A percentile compares a stretch with the other conserved stretches of the same genome.
phyloP scores from a whole-genome alignment of 1,284 basidiomycete species.

The Baeospora myosura region DNA sequence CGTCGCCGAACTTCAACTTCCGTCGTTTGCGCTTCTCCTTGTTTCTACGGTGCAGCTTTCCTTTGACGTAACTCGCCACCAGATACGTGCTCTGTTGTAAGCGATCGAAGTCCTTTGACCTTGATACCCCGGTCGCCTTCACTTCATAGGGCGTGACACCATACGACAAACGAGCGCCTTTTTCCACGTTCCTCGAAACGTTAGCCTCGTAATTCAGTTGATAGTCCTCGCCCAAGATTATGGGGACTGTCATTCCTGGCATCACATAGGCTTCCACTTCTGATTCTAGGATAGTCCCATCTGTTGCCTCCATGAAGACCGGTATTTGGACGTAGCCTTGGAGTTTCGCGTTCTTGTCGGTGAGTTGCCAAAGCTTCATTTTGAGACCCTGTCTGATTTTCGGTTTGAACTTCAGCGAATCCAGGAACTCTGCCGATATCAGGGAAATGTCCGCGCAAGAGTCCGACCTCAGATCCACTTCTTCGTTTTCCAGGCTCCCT shows the following conservation, averaged over 20 bases:
- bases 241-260: constrained; percentile 17
- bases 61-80: not conserved
- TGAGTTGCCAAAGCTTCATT: constrained; percentile 15
- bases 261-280: constrained; percentile 23
- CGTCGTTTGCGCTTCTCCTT: not conserved
- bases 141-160: not conserved
- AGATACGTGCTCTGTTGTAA: not conserved
- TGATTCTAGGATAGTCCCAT: constrained; percentile 11
- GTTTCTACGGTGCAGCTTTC: not conserved
- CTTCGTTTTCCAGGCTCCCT: not conserved
- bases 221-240: constrained; percentile 23
- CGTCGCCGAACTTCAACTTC: not conserved
- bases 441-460: constrained; percentile 14
- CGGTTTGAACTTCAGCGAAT: constrained; percentile 1
- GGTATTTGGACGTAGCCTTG: constrained; percentile 11
- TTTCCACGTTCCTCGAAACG: constrained; percentile 1
- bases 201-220: constrained; percentile 16
- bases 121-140: not conserved
- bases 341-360: constrained; percentile 8
- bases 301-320: not conserved
- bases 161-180: not conserved
- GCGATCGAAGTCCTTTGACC: not conserved
- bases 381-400: constrained; percentile 9
- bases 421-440: constrained; percentile 11
- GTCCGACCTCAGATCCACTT: constrained; percentile 6